Evolutionary conservation across 805 yeast species (phyloP), one percentile per base, ranked within the genome.

Genomic region (Ogataea corticis): DNA sequence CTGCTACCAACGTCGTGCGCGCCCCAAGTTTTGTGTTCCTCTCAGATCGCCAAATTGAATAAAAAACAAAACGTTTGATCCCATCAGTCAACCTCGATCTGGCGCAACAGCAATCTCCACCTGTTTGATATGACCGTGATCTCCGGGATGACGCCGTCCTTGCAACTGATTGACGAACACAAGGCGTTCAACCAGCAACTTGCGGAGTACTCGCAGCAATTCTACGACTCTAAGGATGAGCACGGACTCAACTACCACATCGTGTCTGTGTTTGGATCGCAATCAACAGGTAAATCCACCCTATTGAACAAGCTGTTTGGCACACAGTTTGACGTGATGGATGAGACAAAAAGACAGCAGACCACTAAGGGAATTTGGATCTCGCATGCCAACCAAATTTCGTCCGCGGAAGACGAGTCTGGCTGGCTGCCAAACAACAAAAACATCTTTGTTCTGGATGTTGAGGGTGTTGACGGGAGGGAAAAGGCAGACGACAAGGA

Each of bases 401-500:
- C 69, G 16, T 44, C 62, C 2, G 30, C 44, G 1, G 49, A 44
- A 5, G 32, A 38, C 9, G 54, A 51, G 13, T 29, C 39, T 4
- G 56, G 55, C 3, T 36, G 28, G 3, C 41, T 45, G 4, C 39
- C 50, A 6, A 58, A 57, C 33, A 46, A 57, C 14, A 47, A 51
- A 17, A 55, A 80, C 51, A 72, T 89, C 10, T 76, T 88, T 50
- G 95, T 94, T 2, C 77, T 94, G 77, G 99, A 94, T 62, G 98
- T 94, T n/a, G 99, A 94, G 68, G 99, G 99, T 39, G 91, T 97
- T 0, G 99, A 94, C 69, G 98, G 99, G 39, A 78, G 97, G 49
- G 99, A 94, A 68, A 79, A 97, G 45, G 98, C 98, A 19, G 99
- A 94, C 58, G 98, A 94, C 66, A 97, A 94, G 67, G 99, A 94